Percentiles rank a stretch among this genome's conserved stretches.
Conservation (phyloP, 257 asterid species). For the Ophiorrhiza pumila region DNA sequence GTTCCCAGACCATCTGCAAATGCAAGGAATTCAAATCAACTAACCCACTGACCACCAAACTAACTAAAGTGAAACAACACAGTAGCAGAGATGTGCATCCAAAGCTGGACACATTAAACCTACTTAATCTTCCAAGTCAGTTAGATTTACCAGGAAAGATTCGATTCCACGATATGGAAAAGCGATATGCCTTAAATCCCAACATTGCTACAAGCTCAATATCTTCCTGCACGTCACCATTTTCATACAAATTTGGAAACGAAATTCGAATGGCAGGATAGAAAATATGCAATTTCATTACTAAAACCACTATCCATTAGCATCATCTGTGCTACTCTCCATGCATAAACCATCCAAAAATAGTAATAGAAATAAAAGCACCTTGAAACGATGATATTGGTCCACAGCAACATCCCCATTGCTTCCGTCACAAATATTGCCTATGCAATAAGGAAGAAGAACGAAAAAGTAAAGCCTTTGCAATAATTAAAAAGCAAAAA, state of each 20-base stretch:
- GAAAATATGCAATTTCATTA: not conserved
- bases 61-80: not conserved
- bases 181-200: slow-evolving; percentile 53
- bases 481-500: no score
- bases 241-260: slow-evolving; percentile 14
- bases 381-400: slow-evolving; percentile 56
- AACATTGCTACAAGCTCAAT: slow-evolving; percentile 48
- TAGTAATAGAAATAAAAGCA: slow-evolving; percentile 19
- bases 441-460: slow-evolving; percentile 19
- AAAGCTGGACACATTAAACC: no score
- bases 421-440: slow-evolving; percentile 51
- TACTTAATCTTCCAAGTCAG: not conserved
- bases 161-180: slow-evolving; percentile 57
- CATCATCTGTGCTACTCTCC: slow-evolving; percentile 1
- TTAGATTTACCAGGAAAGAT: slow-evolving; percentile 45
- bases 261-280: slow-evolving; percentile 10
- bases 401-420: slow-evolving; percentile 50
- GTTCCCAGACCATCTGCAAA: slow-evolving; percentile 53
- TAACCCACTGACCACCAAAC: not conserved
- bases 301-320: not conserved
- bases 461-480: not conserved
- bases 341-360: not conserved
- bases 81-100: no score
- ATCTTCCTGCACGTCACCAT: slow-evolving; percentile 38
- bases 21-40: not conserved